These are phyloP conservation scores for Tetrahymena malaccensis DNA, from an alignment of 73 alveolate genomes.

Conservation along the genomic window DNA sequence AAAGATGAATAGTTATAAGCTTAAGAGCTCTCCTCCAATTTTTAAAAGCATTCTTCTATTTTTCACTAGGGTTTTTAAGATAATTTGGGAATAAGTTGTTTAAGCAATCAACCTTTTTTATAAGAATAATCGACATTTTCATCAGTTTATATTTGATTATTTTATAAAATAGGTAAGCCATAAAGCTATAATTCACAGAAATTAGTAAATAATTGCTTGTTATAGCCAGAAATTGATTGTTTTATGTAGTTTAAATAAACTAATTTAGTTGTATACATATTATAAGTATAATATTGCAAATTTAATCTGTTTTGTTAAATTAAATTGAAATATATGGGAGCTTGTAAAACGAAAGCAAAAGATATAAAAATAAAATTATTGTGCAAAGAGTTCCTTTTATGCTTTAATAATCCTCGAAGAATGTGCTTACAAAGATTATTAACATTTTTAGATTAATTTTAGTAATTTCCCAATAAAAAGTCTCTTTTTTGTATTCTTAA, in stretches of 20 bases:
- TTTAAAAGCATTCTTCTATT: not conserved
- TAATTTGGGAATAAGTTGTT: not conserved
- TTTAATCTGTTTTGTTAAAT: not conserved
- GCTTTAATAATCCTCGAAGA: not conserved
- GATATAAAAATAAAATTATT: not conserved
- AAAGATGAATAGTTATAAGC: not conserved
- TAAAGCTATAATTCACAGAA: not conserved
- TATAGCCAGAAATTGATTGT: not conserved
- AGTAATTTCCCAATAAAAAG: not conserved
- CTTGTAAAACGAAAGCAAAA: not conserved
- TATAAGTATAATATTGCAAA: not conserved
- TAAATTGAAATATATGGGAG: not conserved
- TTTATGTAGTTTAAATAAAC: not conserved
- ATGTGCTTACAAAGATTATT: not conserved
- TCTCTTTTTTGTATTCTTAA: not conserved
- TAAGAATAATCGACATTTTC: not conserved
- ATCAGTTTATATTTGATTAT: not conserved
- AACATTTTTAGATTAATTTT: not conserved
- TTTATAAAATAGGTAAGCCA: not conserved
- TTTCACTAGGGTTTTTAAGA: too few relatives aligned
- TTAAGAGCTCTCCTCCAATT: not conserved
- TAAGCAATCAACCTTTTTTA: not conserved
- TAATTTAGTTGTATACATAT: not conserved
- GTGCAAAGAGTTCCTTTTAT: not conserved
- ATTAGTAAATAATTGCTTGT: not conserved